Percentiles rank a stretch among this genome's conserved stretches.
These are phyloP conservation scores for Lagenidium giganteum DNA, from an alignment of 352 stramenopile species.

Conservation along the genomic window DNA sequence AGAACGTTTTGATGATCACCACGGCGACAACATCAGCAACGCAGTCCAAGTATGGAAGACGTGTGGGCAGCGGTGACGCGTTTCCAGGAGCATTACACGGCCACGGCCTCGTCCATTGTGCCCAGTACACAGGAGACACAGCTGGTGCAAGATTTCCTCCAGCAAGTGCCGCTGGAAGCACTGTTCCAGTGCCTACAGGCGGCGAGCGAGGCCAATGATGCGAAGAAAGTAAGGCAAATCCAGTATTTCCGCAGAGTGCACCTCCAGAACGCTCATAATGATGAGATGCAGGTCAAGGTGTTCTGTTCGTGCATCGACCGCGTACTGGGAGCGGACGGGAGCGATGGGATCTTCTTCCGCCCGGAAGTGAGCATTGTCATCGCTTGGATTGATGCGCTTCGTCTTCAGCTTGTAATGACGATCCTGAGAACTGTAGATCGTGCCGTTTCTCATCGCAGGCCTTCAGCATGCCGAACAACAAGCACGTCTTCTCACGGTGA, in stretches of 20 bases:
- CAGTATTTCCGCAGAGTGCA: too few relatives aligned
- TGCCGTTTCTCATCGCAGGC: slow-evolving; percentile 68
- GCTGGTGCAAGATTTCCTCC: slow-evolving; percentile 60
- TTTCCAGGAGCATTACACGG: slow-evolving; percentile 61
- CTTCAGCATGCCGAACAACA: slow-evolving; percentile 54
- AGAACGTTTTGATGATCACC: too few relatives aligned
- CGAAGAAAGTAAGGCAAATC: slow-evolving; percentile 39
- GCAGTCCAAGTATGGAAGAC: slow-evolving; percentile 24
- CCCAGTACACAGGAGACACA: slow-evolving; percentile 33
- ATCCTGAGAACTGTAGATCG: slow-evolving; percentile 30
- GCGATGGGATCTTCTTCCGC: slow-evolving; percentile 67
- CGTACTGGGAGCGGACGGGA: slow-evolving; percentile 47
- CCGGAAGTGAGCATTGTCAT: slow-evolving; percentile 57
- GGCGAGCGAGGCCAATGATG: slow-evolving; percentile 54
- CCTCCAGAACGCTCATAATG: too few relatives aligned
- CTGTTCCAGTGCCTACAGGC: slow-evolving; percentile 77
- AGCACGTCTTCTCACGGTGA: slow-evolving; percentile 55
- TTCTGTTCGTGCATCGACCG: slow-evolving; percentile 74
- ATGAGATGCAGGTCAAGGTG: slow-evolving; percentile 48
- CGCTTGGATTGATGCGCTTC: slow-evolving; percentile 8
- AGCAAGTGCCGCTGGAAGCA: slow-evolving; percentile 50
- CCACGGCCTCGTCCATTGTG: slow-evolving; percentile 40
- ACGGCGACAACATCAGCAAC: neutral
- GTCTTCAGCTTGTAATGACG: neutral
- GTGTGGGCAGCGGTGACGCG: slow-evolving; percentile 51